Base-by-base conservation (phyloP, 1,139 yeast species). In the Zhuliangozyma parablackwelliae region DNA sequence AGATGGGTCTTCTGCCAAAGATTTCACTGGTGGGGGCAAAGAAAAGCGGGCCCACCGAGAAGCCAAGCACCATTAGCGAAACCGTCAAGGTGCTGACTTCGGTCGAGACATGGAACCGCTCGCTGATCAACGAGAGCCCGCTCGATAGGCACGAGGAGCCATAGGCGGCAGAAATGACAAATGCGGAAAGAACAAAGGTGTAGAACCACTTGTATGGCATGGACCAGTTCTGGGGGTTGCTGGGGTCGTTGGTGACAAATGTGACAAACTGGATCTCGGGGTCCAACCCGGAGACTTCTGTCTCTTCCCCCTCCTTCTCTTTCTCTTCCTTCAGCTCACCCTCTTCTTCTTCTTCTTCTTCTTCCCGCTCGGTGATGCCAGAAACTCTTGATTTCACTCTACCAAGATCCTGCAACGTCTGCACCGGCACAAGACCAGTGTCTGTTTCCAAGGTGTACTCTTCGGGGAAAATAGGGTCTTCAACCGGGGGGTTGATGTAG, bases 11-110 rank as follows among this genome's bases (percentile, higher is more conserved):
- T 61, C 97, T 75, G 34, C 97, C 97, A 47, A 80, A 80, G 52
- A 82, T 80, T 59, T 89, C 97, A 28, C 90, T 80, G 35, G 88
- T 64, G 5, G 96, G 96, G 10, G 96, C 88, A 95, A 96, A 89
- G 23, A 88, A 50, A 43, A 89, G 66, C 1, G 96, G 96, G 30
- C 97, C 97, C 21, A 88, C 75, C 16, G 90, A 75, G 53, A 88
- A 89, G 3, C 96, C 97, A 29, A 86, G 57, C 35, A 89, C 96
- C 95, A 88, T 87, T 28, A 88, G 66, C 1, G 96, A 86, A 45
- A 87, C 87, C 0, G 90, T 67, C 46, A 88, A 67, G 30, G 80
- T 82, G 9, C 96, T 79, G 21, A 88, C 96, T 61, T 86, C 96
- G 5, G 70, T 59, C 6, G 86, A 75, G 10, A 87, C 95, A 41